phyloP scores from a whole-genome alignment of 495 filamentous ascomycete genomes.

The Penicillium robsamsonii region DNA sequence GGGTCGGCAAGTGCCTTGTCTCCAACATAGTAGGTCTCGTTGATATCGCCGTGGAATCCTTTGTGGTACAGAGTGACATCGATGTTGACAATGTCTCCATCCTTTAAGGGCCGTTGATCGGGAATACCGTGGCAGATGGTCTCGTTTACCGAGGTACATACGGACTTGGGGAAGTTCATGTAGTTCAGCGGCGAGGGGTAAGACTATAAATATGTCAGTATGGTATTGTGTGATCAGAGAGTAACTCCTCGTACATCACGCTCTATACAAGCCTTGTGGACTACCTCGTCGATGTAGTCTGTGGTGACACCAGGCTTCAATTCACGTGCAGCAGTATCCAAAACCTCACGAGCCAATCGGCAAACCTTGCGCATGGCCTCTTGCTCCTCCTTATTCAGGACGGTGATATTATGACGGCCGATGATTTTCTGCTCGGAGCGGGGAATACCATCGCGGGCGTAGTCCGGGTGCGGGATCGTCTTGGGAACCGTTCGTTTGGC shows the following conservation, averaged over 20 bases:
- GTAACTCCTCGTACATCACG: conserved; percentile 64
- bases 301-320: conserved; percentile 87
- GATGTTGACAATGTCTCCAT: conserved; percentile 88
- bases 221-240: conserved; percentile 10
- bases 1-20: conserved; percentile 69
- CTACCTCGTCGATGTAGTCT: conserved; percentile 92
- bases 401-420: conserved; percentile 71
- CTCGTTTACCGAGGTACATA: conserved; percentile 95
- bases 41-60: conserved; percentile 85
- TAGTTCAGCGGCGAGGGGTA: conserved; percentile 98
- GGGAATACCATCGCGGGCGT: conserved; percentile 78
- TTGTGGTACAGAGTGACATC: conserved; percentile 86
- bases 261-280: conserved; percentile 94
- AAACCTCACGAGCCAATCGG: conserved; percentile 80
- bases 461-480: conserved; percentile 80
- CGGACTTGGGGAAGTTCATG: conserved; percentile 93
- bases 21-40: conserved; percentile 91
- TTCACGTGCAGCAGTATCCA: conserved; percentile 85
- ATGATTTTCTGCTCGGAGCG: conserved; percentile 72
- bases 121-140: conserved; percentile 95
- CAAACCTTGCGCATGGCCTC: conserved; percentile 94
- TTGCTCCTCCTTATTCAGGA: conserved; percentile 75
- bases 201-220: conserved; percentile 55
- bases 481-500: conserved; percentile 69
- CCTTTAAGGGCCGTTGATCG: conserved; percentile 70